phyloP scores from a whole-genome alignment of 768 basidiomycete species.

The Termitomyces sp. region DNA sequence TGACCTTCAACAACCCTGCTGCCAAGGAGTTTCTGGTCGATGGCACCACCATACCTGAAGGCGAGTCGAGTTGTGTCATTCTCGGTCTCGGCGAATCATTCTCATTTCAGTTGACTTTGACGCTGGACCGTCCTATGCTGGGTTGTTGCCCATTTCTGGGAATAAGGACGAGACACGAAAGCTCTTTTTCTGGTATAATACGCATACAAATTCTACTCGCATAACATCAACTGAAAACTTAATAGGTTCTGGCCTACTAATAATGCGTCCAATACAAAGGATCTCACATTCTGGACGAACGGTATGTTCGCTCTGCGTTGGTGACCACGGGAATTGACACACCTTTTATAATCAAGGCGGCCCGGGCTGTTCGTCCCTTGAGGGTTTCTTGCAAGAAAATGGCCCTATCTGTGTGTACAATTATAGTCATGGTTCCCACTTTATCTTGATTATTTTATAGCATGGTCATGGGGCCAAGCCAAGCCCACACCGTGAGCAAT shows the following conservation, averaged over 20 bases:
- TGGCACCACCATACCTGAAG: conserved; percentile 42
- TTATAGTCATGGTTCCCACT: conserved; percentile 8
- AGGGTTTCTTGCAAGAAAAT: conserved; percentile 67
- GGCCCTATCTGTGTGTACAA: conserved; percentile 45
- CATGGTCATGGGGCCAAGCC: conserved; percentile 51
- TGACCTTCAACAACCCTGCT: conserved; percentile 61
- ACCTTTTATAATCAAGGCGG: conserved; percentile 48
- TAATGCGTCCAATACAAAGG: conserved; percentile 53
- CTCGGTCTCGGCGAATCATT: neutral
- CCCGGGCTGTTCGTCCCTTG: conserved; percentile 67
- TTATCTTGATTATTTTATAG: conserved; percentile 13
- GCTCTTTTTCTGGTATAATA: conserved; percentile 40
- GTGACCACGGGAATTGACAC: neutral
- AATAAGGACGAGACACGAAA: conserved; percentile 58
- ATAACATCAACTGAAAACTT: conserved; percentile 9
- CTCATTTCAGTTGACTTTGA: conserved; percentile 51
- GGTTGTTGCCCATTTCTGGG: conserved; percentile 61
- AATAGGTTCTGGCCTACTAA: conserved; percentile 72
- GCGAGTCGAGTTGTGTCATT: conserved; percentile 19
- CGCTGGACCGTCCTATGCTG: conserved; percentile 67
- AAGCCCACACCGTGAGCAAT: conserved; percentile 24
- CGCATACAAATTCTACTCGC: neutral
- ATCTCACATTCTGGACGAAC: conserved; percentile 64
- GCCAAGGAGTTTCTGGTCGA: conserved; percentile 50
- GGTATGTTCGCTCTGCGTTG: conserved; percentile 14